Percentiles rank a stretch among this genome's conserved stretches.
These are phyloP conservation scores for Astraeus odoratus DNA, from an alignment of 768 basidiomycete genomes.

Conservation along the genomic window DNA sequence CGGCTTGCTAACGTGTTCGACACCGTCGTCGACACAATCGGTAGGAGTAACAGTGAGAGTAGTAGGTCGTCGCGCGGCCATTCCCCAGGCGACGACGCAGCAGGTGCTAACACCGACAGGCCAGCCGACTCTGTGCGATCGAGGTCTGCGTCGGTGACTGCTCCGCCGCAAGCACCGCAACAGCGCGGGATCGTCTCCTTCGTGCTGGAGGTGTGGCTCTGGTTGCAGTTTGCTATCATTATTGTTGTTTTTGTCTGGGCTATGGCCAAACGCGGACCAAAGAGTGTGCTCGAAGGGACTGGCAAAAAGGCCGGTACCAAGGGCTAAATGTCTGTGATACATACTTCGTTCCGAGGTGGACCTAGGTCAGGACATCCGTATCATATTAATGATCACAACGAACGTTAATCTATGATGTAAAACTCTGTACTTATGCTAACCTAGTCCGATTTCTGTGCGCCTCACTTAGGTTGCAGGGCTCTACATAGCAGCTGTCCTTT, in stretches of 20 bases:
- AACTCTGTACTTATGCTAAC: background rate
- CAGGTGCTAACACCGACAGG: constrained; percentile 1
- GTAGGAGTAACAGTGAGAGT: constrained; percentile 12
- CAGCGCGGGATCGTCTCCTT: constrained; percentile 34
- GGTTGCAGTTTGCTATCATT: constrained; percentile 75
- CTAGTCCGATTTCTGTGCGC: background rate
- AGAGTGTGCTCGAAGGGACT: constrained; percentile 51
- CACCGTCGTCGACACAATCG: constrained; percentile 38
- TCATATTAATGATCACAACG: constrained; percentile 4
- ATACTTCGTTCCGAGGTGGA: background rate
- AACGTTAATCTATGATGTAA: constrained; percentile 16
- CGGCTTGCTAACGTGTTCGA: constrained; percentile 40
- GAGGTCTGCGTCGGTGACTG: constrained; percentile 1
- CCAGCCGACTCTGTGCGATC: constrained; percentile 2
- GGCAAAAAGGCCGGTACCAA: constrained; percentile 17
- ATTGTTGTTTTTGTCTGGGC: constrained; percentile 73
- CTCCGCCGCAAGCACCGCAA: constrained; percentile 21
- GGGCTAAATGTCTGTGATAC: background rate
- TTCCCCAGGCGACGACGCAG: constrained; percentile 1
- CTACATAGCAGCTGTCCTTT: no score
- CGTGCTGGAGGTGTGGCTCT: constrained; percentile 73
- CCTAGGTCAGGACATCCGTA: constrained; percentile 1
- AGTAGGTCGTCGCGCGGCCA: constrained; percentile 6
- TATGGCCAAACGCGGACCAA: constrained; percentile 73
- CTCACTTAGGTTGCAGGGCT: no score